Evolutionary conservation across 2,329 filamentous ascomycete species (phyloP).

Genomic region (Mycosphaerella sp.): DNA sequence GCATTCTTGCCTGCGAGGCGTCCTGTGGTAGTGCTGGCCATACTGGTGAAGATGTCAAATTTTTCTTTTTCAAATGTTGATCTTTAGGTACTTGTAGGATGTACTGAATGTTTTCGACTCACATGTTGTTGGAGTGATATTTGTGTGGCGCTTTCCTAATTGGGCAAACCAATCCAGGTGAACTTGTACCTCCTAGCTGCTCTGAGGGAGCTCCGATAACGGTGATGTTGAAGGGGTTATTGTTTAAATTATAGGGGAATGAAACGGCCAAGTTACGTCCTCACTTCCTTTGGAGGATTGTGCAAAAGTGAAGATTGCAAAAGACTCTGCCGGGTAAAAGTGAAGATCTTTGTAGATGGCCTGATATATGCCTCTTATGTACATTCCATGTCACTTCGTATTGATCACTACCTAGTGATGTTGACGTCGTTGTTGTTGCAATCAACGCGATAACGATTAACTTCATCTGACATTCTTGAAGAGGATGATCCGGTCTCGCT

Average conservation of each 20-base stretch:
- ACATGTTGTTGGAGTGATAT: slow-evolving; percentile 19
- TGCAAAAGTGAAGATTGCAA: neutral
- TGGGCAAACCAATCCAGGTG: slow-evolving; percentile 14
- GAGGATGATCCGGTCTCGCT: too few relatives aligned
- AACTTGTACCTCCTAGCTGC: neutral
- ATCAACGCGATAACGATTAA: neutral
- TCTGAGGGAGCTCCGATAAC: neutral
- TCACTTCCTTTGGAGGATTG: neutral
- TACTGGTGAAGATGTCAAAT: slow-evolving; percentile 16
- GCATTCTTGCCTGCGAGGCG: slow-evolving; percentile 61
- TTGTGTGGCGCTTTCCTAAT: slow-evolving; percentile 13
- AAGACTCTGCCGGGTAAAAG: neutral
- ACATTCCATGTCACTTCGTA: too few relatives aligned
- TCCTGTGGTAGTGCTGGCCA: slow-evolving; percentile 20
- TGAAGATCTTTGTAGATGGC: neutral
- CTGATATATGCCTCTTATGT: too few relatives aligned
- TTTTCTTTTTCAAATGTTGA: neutral
- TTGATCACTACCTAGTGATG: neutral
- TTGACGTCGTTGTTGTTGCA: neutral
- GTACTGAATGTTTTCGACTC: neutral
- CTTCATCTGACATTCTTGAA: too few relatives aligned
- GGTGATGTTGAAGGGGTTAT: neutral
- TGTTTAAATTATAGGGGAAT: too few relatives aligned
- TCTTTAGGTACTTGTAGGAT: neutral
- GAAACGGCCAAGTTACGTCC: neutral